phyloP scores from a whole-genome alignment of 192 early-diverging fungal species.

The Gigaspora rosea region DNA sequence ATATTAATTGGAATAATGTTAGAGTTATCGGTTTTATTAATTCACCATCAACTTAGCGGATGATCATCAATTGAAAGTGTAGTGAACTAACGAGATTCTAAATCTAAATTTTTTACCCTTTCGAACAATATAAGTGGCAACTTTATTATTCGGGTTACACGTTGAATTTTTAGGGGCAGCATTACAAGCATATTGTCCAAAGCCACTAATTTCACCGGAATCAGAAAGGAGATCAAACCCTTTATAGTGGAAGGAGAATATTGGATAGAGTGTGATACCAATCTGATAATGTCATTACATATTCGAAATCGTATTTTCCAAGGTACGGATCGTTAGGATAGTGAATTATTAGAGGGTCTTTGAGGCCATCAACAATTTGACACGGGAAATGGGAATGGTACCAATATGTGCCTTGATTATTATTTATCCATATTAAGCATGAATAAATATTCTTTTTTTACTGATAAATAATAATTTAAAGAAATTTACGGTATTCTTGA shows the following conservation, averaged over 20 bases:
- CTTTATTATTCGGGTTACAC: conserved; percentile 24
- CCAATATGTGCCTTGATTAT: conserved; percentile 57
- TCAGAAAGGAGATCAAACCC: conserved; percentile 29
- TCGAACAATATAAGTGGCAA: conserved; percentile 28
- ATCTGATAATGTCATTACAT: conserved; percentile 37
- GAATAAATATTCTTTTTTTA: no score
- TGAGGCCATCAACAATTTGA: conserved; percentile 39
- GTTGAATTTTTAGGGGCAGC: conserved; percentile 32
- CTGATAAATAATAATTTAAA: no score
- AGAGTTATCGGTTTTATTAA: conserved; percentile 36
- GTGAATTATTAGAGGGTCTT: not conserved
- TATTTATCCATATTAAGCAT: no score
- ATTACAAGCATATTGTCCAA: conserved; percentile 32
- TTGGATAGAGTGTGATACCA: no score
- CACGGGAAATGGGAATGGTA: conserved; percentile 43
- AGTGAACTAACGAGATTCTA: conserved; percentile 34
- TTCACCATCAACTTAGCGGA: conserved; percentile 40
- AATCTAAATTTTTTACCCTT: conserved; percentile 35
- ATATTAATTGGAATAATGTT: conserved; percentile 35
- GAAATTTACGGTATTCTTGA: conserved; percentile 33
- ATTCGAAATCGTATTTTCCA: conserved; percentile 35
- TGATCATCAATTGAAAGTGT: conserved; percentile 46
- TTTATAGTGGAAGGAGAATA: not conserved
- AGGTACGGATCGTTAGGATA: conserved; percentile 37
- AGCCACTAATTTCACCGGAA: conserved; percentile 32